Conservation (phyloP, 768 basidiomycete species). For the Boletus fagicola region DNA sequence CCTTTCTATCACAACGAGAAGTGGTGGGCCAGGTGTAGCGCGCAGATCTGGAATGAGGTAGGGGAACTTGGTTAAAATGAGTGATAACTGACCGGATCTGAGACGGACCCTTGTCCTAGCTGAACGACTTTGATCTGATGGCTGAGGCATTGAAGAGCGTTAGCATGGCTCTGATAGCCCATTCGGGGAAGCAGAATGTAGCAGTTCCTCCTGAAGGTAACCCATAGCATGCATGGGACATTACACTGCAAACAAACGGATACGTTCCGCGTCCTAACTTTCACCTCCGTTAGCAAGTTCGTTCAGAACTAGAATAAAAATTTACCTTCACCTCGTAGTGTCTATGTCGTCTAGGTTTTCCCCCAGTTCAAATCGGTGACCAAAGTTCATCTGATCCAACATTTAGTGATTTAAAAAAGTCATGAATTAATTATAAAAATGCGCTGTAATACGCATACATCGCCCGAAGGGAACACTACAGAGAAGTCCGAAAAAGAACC, state of each 20-base stretch:
- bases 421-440: not conserved
- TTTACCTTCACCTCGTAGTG: not conserved
- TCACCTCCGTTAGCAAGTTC: not conserved
- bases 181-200: not conserved
- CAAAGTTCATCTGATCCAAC: not conserved
- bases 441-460: not conserved
- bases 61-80: not conserved
- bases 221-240: not conserved
- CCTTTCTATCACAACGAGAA: not conserved
- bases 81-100: not conserved
- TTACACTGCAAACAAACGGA: not conserved
- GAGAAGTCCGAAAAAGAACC: slow-evolving; percentile 5
- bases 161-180: not conserved
- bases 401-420: not conserved
- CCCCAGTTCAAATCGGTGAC: not conserved
- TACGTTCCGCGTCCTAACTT: too few relatives aligned
- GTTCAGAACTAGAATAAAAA: not conserved
- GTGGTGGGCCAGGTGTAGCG: not conserved
- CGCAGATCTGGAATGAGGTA: not conserved
- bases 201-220: not conserved
- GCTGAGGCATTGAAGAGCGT: not conserved
- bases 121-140: not conserved
- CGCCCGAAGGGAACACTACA: not conserved
- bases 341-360: not conserved
- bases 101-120: not conserved